Evolutionary conservation across 495 filamentous ascomycete genomes (phyloP).

Genomic region (Baudoinia panamericana): DNA sequence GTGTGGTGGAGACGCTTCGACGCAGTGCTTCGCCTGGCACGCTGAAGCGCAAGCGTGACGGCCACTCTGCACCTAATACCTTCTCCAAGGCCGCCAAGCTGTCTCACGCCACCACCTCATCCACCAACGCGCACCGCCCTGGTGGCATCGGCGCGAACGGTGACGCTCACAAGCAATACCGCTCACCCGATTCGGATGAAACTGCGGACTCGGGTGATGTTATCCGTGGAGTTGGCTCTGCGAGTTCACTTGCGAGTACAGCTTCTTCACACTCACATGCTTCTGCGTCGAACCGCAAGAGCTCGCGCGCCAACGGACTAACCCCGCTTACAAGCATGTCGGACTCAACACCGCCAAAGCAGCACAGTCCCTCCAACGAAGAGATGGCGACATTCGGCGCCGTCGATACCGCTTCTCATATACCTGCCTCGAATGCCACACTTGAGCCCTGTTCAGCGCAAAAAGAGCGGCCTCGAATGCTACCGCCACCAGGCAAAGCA

Average conservation of each 20-base stretch:
- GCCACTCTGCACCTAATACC: slow-evolving; percentile 1
- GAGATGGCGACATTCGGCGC: slow-evolving; percentile 20
- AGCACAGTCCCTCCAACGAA: slow-evolving; percentile 34
- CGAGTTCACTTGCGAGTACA: slow-evolving; percentile 52
- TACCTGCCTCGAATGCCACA: slow-evolving; percentile 6
- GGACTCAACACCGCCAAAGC: slow-evolving; percentile 62
- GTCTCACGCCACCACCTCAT: slow-evolving; percentile 5
- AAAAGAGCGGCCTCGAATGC: slow-evolving; percentile 37
- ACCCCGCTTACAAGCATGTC: slow-evolving; percentile 60
- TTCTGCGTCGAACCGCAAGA: slow-evolving; percentile 36
- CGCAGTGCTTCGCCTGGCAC: slow-evolving; percentile 14
- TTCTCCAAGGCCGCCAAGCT: slow-evolving; percentile 13
- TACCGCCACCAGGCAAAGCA: slow-evolving; percentile 45
- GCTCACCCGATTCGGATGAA: slow-evolving; percentile 36
- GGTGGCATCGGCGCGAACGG: background rate
- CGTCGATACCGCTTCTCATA: slow-evolving; percentile 4
- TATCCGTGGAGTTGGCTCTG: slow-evolving; percentile 50
- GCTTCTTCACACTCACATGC: slow-evolving; percentile 36
- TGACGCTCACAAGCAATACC: slow-evolving; percentile 8
- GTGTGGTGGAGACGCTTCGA: slow-evolving; percentile 5
- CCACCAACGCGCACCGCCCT: slow-evolving; percentile 1
- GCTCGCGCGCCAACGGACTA: slow-evolving; percentile 39
- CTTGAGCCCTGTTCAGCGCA: slow-evolving; percentile 1
- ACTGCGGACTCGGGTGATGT: slow-evolving; percentile 43
- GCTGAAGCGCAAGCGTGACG: slow-evolving; percentile 21